Base-by-base conservation (phyloP, 2,329 filamentous ascomycete species). In the Cordyceps cateniannulata region DNA sequence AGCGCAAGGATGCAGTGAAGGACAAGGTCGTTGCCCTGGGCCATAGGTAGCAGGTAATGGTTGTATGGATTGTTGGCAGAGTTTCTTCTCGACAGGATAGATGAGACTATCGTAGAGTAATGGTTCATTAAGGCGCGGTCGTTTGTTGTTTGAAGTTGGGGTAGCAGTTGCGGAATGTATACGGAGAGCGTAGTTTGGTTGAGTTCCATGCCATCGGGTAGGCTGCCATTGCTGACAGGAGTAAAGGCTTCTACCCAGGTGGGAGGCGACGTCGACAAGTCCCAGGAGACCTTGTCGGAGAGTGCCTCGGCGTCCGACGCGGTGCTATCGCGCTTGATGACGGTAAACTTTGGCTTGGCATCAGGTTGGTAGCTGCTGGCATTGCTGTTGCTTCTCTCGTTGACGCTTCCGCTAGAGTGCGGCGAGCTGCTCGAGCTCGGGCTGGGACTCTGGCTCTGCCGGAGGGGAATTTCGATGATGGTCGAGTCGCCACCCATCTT, bases 121-220 rank as follows among this genome's bases (percentile, higher is more conserved):
- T 73, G 71, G 59, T 73, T 73, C 47, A 73, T 65, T 1, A 73
- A 63, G 20, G 70, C 70, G 55, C 67, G 70, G 59, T 73, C 71
- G 48, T 70, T 63, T 2, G 69, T 63, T 7, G 67, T 66, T 10
- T 60, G 62, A 20, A 73, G 59, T 56, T 72, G 69, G 14, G 71
- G 71, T 12, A 71, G 62, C 20, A 71, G 35, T 29, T 68, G 69
- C 14, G 69, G 70, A 2, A 71, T 62, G 51, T 72, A 71, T 18
- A 71, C 53, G 1, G 68, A 70, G 16, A 72, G 64, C 1, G 68
- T 66, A 2, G 64, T 35, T 42, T 60, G 38, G 38, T 40, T 44
- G 20, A 20, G n/a, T n/a, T 68, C 65, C 27, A 65, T 27, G 18
- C 66, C 66, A 2, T 67, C 64, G n/a, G 62, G 60, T 3, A 69